A percentile compares a stretch with the other conserved stretches of the same genome.
These are phyloP conservation scores for Aurifilum marmelostoma DNA, from an alignment of 2,329 filamentous ascomycete genomes.

Conservation along the genomic window DNA sequence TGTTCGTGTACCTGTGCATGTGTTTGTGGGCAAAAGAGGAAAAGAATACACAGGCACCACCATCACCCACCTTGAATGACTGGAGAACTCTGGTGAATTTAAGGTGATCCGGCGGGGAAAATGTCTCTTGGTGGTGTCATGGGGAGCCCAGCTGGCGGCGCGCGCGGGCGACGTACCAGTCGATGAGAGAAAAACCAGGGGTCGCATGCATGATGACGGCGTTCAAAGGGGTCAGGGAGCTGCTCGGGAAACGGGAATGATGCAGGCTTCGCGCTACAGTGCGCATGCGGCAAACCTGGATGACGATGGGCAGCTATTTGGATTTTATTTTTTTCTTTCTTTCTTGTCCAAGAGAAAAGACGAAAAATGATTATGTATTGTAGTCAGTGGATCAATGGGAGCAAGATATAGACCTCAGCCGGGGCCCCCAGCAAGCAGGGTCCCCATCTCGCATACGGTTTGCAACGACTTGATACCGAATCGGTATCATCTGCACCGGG, in stretches of 20 bases:
- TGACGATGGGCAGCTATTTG: constrained; percentile 1
- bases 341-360: not conserved
- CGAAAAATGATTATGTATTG: constrained; percentile 24
- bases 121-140: constrained; percentile 2
- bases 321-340: not conserved
- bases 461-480: constrained; percentile 16
- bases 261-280: constrained; percentile 11
- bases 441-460: not conserved
- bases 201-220: constrained; percentile 30
- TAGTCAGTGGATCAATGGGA: constrained; percentile 22
- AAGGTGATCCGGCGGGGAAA: not conserved
- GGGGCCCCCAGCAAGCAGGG: not conserved
- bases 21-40: not conserved
- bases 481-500: constrained; percentile 17
- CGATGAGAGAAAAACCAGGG: not conserved
- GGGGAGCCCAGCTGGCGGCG: not conserved
- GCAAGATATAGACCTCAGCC: constrained; percentile 17
- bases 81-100: no score
- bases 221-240: constrained; percentile 21
- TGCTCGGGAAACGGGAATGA: constrained; percentile 14
- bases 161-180: not conserved
- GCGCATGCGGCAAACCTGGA: constrained; percentile 17
- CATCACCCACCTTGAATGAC: not conserved
- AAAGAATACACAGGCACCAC: not conserved
- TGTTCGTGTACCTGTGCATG: no score